Percentiles rank a stretch among this genome's conserved stretches.
Evolutionary conservation across 495 filamentous ascomycete species (phyloP).

Genomic region (Neurospora intermedia): DNA sequence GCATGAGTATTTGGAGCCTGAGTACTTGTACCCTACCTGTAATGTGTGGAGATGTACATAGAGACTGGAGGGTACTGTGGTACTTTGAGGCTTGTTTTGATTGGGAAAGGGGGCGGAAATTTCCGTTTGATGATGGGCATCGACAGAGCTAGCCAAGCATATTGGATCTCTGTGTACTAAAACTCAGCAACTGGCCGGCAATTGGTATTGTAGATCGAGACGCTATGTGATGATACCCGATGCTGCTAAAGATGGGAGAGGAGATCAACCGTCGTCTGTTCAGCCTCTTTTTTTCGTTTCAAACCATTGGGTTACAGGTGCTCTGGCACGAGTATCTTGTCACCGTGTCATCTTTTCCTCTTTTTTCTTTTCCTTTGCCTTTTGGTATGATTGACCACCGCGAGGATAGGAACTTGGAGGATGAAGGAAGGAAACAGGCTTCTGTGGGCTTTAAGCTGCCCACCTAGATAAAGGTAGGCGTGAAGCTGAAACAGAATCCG

Average conservation of each 20-base stretch:
- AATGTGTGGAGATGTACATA: neutral
- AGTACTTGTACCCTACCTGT: neutral
- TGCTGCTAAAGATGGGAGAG: neutral
- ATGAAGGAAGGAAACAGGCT: neutral
- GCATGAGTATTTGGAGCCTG: neutral
- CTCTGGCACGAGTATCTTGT: neutral
- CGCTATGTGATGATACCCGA: neutral
- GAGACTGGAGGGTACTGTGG: neutral
- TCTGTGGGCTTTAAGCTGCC: neutral
- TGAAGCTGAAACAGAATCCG: neutral
- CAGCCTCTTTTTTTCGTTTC: neutral
- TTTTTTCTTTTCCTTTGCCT: neutral
- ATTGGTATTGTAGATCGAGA: neutral
- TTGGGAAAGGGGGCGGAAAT: neutral
- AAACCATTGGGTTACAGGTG: neutral
- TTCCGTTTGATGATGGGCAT: neutral
- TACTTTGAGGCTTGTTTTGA: neutral
- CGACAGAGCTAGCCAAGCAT: neutral
- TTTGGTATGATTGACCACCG: constrained; percentile 7
- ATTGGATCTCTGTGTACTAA: neutral
- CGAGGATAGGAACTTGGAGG: neutral
- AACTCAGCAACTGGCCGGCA: neutral
- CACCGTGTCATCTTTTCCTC: neutral
- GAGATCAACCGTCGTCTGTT: neutral
- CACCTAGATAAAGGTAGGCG: neutral